Evolutionary conservation across 2,329 filamentous ascomycete species (phyloP).

Genomic region (Penicillium sp.): DNA sequence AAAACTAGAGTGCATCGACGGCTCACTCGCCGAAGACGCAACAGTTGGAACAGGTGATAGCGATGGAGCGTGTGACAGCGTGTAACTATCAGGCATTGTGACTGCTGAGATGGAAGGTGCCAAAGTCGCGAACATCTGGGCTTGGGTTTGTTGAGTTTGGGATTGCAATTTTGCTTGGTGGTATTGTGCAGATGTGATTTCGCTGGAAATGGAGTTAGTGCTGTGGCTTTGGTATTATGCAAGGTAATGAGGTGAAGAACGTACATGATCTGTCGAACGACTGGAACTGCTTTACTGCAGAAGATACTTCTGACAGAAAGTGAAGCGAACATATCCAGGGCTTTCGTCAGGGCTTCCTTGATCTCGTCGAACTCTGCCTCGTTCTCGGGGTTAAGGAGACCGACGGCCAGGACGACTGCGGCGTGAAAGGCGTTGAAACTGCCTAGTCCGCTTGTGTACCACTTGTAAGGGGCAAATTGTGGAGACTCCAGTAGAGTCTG

Average conservation of each 20-base stretch:
- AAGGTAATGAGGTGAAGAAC: background rate
- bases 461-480: slow-evolving; percentile 38
- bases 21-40: slow-evolving; percentile 19
- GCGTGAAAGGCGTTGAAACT: slow-evolving; percentile 45
- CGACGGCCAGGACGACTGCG: slow-evolving; percentile 32
- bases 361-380: slow-evolving; percentile 31
- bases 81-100: slow-evolving; percentile 15
- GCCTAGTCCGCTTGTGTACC: slow-evolving; percentile 41
- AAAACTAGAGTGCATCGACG: slow-evolving; percentile 18
- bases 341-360: slow-evolving; percentile 28
- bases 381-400: slow-evolving; percentile 30
- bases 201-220: slow-evolving; percentile 13
- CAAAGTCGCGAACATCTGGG: slow-evolving; percentile 10
- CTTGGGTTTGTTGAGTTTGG: slow-evolving; percentile 9
- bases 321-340: slow-evolving; percentile 33
- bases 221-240: background rate
- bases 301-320: slow-evolving; percentile 36
- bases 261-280: slow-evolving; percentile 37
- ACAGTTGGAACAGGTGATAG: slow-evolving; percentile 21
- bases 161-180: slow-evolving; percentile 13
- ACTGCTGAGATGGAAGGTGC: slow-evolving; percentile 5
- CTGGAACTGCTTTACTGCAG: slow-evolving; percentile 38
- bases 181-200: slow-evolving; percentile 20
- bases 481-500: slow-evolving; percentile 31
- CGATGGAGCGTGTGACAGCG: slow-evolving; percentile 15